A percentile compares a stretch with the other conserved stretches of the same genome.
Evolutionary conservation across 768 basidiomycete genomes (phyloP).

Genomic region (Lactarius sanguifluus): DNA sequence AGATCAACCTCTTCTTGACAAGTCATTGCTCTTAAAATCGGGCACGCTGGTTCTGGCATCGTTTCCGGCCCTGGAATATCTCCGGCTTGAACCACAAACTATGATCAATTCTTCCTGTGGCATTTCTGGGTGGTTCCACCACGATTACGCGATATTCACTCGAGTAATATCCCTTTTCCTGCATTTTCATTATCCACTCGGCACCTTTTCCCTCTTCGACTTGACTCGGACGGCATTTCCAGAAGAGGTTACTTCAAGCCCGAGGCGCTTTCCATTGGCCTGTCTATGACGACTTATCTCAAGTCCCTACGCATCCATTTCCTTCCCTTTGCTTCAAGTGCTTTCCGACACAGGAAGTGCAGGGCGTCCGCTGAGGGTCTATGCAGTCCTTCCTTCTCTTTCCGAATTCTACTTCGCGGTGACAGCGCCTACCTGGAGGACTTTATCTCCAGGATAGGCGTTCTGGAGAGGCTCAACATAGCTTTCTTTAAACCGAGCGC

Average conservation of each 20-base stretch:
- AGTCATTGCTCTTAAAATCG: background rate
- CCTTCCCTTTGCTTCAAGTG: background rate
- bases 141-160: slow-evolving; percentile 15
- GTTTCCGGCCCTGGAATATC: slow-evolving; percentile 1
- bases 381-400: slow-evolving; percentile 1
- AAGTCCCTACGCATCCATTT: slow-evolving; percentile 1
- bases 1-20: slow-evolving; percentile 5
- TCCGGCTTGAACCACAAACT: background rate
- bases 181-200: slow-evolving; percentile 8
- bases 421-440: background rate
- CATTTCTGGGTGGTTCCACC: slow-evolving; percentile 11
- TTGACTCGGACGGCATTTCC: background rate
- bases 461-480: background rate
- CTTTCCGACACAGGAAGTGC: background rate
- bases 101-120: background rate
- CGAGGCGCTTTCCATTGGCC: background rate
- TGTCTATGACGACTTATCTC: slow-evolving; percentile 3
- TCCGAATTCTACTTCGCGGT: slow-evolving; percentile 8
- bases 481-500: background rate
- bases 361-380: background rate
- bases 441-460: slow-evolving; percentile 1
- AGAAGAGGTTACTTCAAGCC: slow-evolving; percentile 5
- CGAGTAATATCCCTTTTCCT: slow-evolving; percentile 8
- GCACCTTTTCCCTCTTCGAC: slow-evolving; percentile 7
- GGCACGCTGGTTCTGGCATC: background rate